Base-by-base conservation (phyloP, 768 basidiomycete genomes). In the Antrodiella citrinella region DNA sequence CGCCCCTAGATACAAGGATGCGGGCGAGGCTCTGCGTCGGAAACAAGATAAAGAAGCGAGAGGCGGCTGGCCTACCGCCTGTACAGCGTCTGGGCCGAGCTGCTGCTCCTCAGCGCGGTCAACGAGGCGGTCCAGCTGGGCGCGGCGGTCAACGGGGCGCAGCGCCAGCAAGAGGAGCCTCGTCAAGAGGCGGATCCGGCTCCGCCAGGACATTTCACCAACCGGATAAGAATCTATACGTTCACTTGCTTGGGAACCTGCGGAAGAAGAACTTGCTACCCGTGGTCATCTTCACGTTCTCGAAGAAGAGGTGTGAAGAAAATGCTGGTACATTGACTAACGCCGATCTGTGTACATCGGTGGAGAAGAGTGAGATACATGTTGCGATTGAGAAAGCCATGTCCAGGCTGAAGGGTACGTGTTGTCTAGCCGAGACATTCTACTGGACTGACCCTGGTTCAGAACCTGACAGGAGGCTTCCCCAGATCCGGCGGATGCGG, bases 1-100 rank as follows among this genome's bases (percentile, higher is more conserved):
- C 20, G 48, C 25, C 18, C 40, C 45, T 23, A 94, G 94, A 11
- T 94, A 93, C 70, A 90, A 91, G 62, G 84, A 86, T 30, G 96
- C 96, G 0, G 80, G 81, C 13, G 92, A 97, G 57, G 84, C 94
- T 2, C 70, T 95, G 18, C 78, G 82, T 46, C 77, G 94, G 30
- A 99, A 98, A 68, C 96, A 99, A 66, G 96, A 98, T 64, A 98
- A 97, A 65, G 95, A 98, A 65, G n/a, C 79, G 96, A 45, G 93
- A 98, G 69, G 93, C 93, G 0, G 91, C 91, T 1, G 96, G 96
- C 0, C 67, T 97, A 26, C 81, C 85, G 4, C 91, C 92, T 4
- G 81, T 93, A 0, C 88, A 91, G 58, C 78, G 84, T 48, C 76
- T 84, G 7, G 93, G 93, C 45, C 91, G 87, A 13, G 90, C 87